phyloP scores from a whole-genome alignment of 345 rosid species.

The Trapa bicornis region DNA sequence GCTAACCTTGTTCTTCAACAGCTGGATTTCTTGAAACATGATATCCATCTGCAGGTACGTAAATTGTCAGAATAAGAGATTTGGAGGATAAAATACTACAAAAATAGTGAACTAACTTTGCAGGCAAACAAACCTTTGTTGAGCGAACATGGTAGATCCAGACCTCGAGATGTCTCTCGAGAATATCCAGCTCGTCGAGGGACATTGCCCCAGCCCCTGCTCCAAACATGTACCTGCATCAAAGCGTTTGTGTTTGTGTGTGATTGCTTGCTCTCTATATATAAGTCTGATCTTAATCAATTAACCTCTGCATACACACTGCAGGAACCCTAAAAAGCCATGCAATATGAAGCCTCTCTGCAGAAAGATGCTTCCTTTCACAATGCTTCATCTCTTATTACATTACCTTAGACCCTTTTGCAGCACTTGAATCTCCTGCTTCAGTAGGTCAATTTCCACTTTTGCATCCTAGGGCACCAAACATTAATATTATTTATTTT shows the following conservation, averaged over 20 bases:
- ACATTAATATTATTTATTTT: too few species aligned
- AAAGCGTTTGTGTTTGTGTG: background rate
- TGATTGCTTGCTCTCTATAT: too few species aligned
- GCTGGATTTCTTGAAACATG: conserved; percentile 70
- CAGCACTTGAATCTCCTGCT: conserved; percentile 59
- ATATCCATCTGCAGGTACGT: conserved; percentile 46
- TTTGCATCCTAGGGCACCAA: conserved; percentile 32
- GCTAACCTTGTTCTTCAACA: conserved; percentile 61
- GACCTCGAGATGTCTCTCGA: conserved; percentile 76
- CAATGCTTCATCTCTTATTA: too few species aligned
- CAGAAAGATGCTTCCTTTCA: too few species aligned
- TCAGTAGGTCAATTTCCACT: conserved; percentile 52
- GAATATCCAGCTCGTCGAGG: conserved; percentile 52
- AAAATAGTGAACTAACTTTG: too few species aligned
- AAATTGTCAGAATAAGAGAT: too few species aligned
- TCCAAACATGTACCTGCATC: conserved; percentile 56
- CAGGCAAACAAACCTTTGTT: conserved; percentile 41
- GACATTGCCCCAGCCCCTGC: conserved; percentile 60
- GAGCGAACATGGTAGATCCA: conserved; percentile 82
- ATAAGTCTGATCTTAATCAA: too few species aligned
- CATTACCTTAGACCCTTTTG: conserved; percentile 66
- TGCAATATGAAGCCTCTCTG: too few species aligned
- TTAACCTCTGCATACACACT: background rate
- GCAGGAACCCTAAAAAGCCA: too few species aligned
- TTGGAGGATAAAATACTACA: too few species aligned